Percentiles rank a stretch among this genome's conserved stretches.
These are phyloP conservation scores for Candida ficus DNA, from an alignment of 805 yeast species.

Conservation along the genomic window DNA sequence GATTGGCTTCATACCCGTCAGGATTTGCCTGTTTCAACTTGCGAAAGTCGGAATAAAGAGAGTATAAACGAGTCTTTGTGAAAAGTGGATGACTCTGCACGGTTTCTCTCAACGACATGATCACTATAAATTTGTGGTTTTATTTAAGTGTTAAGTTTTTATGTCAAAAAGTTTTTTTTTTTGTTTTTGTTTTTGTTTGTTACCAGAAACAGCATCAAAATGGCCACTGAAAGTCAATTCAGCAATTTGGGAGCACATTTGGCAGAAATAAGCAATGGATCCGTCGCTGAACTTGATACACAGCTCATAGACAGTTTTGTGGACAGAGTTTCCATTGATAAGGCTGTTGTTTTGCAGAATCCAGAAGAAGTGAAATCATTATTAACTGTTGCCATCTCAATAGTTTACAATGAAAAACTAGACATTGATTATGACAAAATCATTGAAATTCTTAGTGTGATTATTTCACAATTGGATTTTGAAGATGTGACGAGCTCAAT, in stretches of 20 bases:
- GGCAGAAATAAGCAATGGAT: not conserved
- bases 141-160: not conserved
- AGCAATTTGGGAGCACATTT: conserved; percentile 5
- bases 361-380: conserved; percentile 5
- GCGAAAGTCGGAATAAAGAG: conserved; percentile 36
- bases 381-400: not conserved
- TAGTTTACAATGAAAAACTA: conserved; percentile 8
- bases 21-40: conserved; percentile 31
- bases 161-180: not conserved
- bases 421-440: conserved; percentile 12
- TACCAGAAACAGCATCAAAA: not conserved
- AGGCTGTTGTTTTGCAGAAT: conserved; percentile 3
- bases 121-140: not conserved
- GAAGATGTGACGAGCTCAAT: conserved; percentile 14
- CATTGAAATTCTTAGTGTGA: conserved; percentile 13
- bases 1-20: conserved; percentile 38
- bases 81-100: conserved; percentile 20
- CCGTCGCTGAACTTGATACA: not conserved
- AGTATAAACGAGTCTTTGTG: conserved; percentile 31
- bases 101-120: conserved; percentile 15
- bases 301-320: not conserved
- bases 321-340: conserved; percentile 7
- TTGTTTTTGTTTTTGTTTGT: not conserved
- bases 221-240: conserved; percentile 3
- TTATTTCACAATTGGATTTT: conserved; percentile 13